Evolutionary conservation across 176 grass and related monocot genomes (phyloP), one percentile per base, ranked within the genome.

Genomic region (Ampelocalamus luodianensis): DNA sequence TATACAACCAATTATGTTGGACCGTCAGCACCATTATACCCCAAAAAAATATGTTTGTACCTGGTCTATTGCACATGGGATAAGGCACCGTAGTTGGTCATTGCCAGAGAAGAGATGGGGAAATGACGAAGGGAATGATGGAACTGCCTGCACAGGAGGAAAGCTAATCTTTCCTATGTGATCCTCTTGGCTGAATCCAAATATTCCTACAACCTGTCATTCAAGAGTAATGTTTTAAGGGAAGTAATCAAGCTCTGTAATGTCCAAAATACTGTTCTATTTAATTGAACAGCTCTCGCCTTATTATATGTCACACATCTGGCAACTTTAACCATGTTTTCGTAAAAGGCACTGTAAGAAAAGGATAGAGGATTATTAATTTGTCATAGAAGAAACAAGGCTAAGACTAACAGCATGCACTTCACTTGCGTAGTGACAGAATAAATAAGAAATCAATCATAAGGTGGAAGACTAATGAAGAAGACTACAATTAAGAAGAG

Each of bases 11-110:
- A 58, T 43, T 26, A 27, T 67, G n/a, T 18, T 58, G 10, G 22
- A 53, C 24, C 11, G 12, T 62, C 71, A 79, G 24, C 36, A 50
- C 26, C 1, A 75, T 79, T 54, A 18, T 60, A 81, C 20, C 20
- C 20, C 0, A 29, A 42, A 79, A 87, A 58, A 84, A 85, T 22
- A 61, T 68, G 81, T 59, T 38, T 63, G 24, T 69, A 99, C 96
- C 96, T 99, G 96, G 83, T 99, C 96, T 69, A 99, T 96, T 53
- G 96, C 96, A 69, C 93, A 99, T 79, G 96, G 96, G 27, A 99
- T 96, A 66, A 99, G 84, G n/a, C 96, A 99, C 61, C 91, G 89
- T 71, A 94, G 86, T 45, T 96, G 89, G 50, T 92, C 86, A 50
- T 94, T 92, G 77, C 87, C 86, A 70, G 70, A 46, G 45, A 99